phyloP scores from a whole-genome alignment of 2,329 filamentous ascomycete species.

The Neonectria punicea region DNA sequence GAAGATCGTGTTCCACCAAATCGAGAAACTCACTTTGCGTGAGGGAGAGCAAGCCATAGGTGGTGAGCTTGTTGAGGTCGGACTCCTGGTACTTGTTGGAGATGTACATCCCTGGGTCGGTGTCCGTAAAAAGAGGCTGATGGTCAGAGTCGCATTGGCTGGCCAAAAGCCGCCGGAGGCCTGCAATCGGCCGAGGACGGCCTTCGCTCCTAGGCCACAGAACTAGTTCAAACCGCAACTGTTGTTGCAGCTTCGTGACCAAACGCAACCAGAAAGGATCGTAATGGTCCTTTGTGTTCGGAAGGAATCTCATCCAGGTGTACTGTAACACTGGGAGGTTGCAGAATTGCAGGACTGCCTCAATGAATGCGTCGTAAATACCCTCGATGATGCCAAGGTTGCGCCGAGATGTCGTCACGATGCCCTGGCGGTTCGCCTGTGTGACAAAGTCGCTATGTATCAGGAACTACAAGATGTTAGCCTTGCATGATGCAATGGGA shows the following conservation, averaged over 20 bases:
- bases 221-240: not conserved
- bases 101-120: not conserved
- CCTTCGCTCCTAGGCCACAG: not conserved
- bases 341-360: constrained; percentile 1
- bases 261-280: constrained; percentile 8
- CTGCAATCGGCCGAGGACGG: not conserved
- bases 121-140: not conserved
- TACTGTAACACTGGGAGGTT: not conserved
- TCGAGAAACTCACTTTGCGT: not conserved
- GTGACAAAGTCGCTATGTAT: constrained; percentile 11
- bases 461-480: not conserved
- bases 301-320: constrained; percentile 12
- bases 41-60: not conserved
- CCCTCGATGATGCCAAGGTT: constrained; percentile 5
- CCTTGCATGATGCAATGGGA: not conserved
- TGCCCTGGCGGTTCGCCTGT: constrained; percentile 9
- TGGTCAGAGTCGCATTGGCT: not conserved
- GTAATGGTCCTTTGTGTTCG: not conserved
- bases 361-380: constrained; percentile 3
- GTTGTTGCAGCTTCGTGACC: not conserved
- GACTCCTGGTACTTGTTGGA: not conserved
- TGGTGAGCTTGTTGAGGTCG: not conserved
- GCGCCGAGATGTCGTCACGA: constrained; percentile 1
- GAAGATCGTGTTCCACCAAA: constrained; percentile 1
- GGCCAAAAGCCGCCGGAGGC: not conserved